Evolutionary conservation across 306 rosid species (phyloP).

Genomic region (Potentilla sterilis): DNA sequence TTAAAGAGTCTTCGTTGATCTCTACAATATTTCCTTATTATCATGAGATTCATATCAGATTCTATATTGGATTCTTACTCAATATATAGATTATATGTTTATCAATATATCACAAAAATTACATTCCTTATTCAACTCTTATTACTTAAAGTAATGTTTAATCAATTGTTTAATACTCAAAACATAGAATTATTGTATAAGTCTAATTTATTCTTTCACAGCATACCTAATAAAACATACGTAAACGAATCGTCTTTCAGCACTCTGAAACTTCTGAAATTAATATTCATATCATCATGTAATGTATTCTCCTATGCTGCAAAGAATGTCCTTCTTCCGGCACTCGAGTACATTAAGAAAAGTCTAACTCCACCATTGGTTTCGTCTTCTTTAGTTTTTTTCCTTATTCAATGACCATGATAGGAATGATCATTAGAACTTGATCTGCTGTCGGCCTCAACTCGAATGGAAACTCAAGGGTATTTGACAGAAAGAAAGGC

Average conservation of each 20-base stretch:
- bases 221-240: background rate
- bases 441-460: background rate
- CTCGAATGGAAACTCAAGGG: background rate
- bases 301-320: background rate
- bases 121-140: no score
- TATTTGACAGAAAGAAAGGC: background rate
- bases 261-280: background rate
- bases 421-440: background rate
- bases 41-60: no score
- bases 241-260: background rate
- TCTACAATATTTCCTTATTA: no score
- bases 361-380: background rate
- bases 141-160: no score
- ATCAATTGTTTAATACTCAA: no score
- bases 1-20: no score
- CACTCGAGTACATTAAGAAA: background rate
- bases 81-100: no score
- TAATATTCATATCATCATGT: background rate
- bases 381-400: background rate
- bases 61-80: no score
- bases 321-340: background rate
- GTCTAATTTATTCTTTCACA: no score
- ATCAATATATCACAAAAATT: no score
- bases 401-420: background rate
- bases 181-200: no score